A percentile compares a stretch with the other conserved stretches of the same genome.
phyloP scores from a whole-genome alignment of 192 early-diverging fungal species.

The Thoreauomyces humboldtii region DNA sequence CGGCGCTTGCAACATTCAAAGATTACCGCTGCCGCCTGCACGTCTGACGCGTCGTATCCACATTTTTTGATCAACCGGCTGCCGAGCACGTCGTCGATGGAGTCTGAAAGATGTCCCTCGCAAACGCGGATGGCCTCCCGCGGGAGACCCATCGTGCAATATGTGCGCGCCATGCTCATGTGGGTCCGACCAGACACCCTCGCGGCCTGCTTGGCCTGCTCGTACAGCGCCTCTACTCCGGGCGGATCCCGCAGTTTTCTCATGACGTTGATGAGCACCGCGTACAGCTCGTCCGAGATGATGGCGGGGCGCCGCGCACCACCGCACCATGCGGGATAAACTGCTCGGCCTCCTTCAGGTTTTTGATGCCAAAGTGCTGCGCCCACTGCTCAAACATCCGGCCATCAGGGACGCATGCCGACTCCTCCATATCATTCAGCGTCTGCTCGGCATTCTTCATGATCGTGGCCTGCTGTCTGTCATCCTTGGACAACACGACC shows the following conservation, averaged over 20 bases:
- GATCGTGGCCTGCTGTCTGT: not conserved
- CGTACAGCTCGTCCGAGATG: conserved; percentile 15
- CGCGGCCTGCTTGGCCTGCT: not conserved
- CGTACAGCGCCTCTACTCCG: not conserved
- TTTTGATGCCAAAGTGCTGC: not conserved
- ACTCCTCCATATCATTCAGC: conserved; percentile 13
- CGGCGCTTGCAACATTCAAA: too few relatives aligned
- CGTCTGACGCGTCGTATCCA: too few relatives aligned
- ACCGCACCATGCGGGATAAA: conserved; percentile 21
- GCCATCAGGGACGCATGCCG: not conserved
- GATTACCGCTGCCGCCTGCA: too few relatives aligned
- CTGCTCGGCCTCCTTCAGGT: conserved; percentile 6
- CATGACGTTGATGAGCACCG: conserved; percentile 8
- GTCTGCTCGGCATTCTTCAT: not conserved
- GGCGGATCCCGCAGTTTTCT: not conserved
- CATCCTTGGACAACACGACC: not conserved
- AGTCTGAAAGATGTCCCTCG: not conserved
- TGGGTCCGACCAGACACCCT: not conserved
- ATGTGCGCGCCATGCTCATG: conserved; percentile 3
- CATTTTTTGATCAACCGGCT: not conserved
- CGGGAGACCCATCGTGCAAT: not conserved
- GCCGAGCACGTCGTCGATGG: not conserved
- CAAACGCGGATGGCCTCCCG: not conserved
- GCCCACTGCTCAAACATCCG: conserved; percentile 19
- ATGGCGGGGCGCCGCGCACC: conserved; percentile 1